Evolutionary conservation across 495 filamentous ascomycete genomes (phyloP).

Genomic region (Lichina pygmaea): DNA sequence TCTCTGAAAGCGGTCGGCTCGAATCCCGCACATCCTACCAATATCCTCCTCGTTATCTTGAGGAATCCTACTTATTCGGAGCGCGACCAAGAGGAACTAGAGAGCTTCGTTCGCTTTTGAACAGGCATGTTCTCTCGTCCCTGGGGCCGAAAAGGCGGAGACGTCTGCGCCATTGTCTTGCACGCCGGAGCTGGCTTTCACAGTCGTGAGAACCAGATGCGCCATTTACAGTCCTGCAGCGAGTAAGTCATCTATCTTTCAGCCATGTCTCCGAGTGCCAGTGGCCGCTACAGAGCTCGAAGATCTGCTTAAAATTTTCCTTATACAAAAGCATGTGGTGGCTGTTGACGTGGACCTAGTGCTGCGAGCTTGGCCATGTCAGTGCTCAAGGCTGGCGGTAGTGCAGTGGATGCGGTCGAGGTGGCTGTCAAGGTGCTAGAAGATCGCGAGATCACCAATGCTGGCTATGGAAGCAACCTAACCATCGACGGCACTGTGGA

Average conservation of each 20-base stretch:
- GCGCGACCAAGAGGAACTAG: no score
- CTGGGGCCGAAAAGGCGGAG: constrained; percentile 11
- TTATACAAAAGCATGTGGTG: neutral
- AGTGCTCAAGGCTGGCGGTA: constrained; percentile 47
- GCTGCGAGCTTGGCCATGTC: constrained; percentile 57
- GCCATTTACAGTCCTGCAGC: constrained; percentile 63
- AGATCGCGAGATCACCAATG: constrained; percentile 85
- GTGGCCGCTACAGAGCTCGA: neutral
- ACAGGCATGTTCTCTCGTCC: constrained; percentile 9
- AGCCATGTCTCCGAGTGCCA: neutral
- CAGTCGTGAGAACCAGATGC: constrained; percentile 50
- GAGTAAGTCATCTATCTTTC: constrained; percentile 31
- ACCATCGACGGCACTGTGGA: constrained; percentile 73
- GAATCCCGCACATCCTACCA: no score
- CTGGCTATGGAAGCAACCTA: constrained; percentile 89
- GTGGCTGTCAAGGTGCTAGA: constrained; percentile 67
- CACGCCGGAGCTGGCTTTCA: constrained; percentile 96
- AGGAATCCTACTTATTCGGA: no score
- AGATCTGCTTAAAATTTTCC: neutral
- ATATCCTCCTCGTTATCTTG: no score
- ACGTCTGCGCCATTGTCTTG: constrained; percentile 56
- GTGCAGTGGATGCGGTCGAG: constrained; percentile 78
- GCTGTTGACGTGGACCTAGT: constrained; percentile 18
- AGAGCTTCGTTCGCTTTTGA: neutral
- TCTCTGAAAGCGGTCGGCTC: no score